Conservation (phyloP, 306 rosid genomes). For the Dicorynia guianensis region DNA sequence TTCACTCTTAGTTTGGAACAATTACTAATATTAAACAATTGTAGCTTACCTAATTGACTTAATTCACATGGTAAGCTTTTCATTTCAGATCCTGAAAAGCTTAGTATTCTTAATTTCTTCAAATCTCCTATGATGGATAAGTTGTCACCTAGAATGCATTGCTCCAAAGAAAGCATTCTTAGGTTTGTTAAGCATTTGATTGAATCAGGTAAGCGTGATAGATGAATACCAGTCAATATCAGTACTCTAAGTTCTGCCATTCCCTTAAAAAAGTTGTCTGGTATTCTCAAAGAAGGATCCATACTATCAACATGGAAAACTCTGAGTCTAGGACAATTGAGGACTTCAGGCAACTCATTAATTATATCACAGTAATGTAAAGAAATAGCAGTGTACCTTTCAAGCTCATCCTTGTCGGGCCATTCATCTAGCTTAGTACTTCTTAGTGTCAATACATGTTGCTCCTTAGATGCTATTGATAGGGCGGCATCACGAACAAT, state of each 20-base stretch:
- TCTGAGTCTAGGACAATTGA: not conserved
- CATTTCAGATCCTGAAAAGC: constrained; percentile 42
- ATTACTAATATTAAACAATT: constrained; percentile 45
- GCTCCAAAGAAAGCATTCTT: constrained; percentile 45
- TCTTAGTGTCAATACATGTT: not conserved
- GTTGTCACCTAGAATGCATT: constrained; percentile 22
- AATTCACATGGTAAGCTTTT: constrained; percentile 42
- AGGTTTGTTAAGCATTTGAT: constrained; percentile 27
- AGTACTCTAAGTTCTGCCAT: constrained; percentile 39
- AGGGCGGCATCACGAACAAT: constrained; percentile 25
- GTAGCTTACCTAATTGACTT: constrained; percentile 41
- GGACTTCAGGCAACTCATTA: not conserved
- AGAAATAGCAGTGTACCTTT: constrained; percentile 32
- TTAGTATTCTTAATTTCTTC: constrained; percentile 51
- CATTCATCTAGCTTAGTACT: constrained; percentile 16
- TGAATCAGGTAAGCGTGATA: not conserved
- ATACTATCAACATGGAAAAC: constrained; percentile 20
- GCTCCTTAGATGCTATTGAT: constrained; percentile 25
- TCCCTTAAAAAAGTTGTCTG: constrained; percentile 10
- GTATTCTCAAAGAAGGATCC: constrained; percentile 15
- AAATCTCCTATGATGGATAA: constrained; percentile 45
- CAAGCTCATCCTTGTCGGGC: constrained; percentile 33
- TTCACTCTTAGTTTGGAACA: constrained; percentile 49
- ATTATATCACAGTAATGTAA: constrained; percentile 18
- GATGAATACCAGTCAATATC: constrained; percentile 14